Evolutionary conservation across 2,329 filamentous ascomycete species (phyloP).

Genomic region (Stachybotrys chartarum): DNA sequence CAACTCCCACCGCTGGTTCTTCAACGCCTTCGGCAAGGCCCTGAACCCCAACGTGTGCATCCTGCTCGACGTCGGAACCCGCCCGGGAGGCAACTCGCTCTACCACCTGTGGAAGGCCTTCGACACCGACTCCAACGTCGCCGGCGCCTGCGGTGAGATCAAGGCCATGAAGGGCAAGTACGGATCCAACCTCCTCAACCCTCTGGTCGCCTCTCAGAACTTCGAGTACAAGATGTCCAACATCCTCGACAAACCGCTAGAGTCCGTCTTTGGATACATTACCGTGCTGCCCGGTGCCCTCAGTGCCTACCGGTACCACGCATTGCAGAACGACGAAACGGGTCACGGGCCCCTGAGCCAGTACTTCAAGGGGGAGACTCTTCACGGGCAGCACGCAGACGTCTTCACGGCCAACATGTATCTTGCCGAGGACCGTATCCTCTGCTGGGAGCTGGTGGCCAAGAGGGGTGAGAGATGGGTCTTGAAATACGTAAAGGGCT

Average conservation of each 20-base stretch:
- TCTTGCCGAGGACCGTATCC: slow-evolving; percentile 79
- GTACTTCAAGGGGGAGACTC: slow-evolving; percentile 98
- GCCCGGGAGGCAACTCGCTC: slow-evolving; percentile 80
- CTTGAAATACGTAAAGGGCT: slow-evolving; percentile 93
- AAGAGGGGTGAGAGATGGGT: slow-evolving; percentile 96
- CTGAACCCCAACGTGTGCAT: slow-evolving; percentile 96
- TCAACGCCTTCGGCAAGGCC: slow-evolving; percentile 91
- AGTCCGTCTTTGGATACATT: slow-evolving; percentile 97
- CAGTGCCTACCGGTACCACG: slow-evolving; percentile 92
- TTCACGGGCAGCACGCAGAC: slow-evolving; percentile 92
- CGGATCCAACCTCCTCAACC: slow-evolving; percentile 80
- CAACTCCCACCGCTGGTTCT: slow-evolving; percentile 98
- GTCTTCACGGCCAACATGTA: slow-evolving; percentile 98
- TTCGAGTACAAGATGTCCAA: slow-evolving; percentile 99
- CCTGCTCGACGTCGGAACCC: slow-evolving; percentile 90
- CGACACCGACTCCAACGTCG: slow-evolving; percentile 94
- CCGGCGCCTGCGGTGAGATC: slow-evolving; percentile 94
- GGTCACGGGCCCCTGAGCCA: slow-evolving; percentile 93
- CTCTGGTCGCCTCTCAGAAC: slow-evolving; percentile 92
- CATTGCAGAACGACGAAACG: slow-evolving; percentile 91
- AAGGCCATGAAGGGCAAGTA: slow-evolving; percentile 90
- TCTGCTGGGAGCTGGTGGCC: slow-evolving; percentile 92
- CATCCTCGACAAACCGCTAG: slow-evolving; percentile 93
- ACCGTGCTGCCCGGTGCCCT: slow-evolving; percentile 92
- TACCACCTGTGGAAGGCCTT: slow-evolving; percentile 99